phyloP scores from a whole-genome alignment of 768 basidiomycete genomes.

The Psilocybe cyanescens region DNA sequence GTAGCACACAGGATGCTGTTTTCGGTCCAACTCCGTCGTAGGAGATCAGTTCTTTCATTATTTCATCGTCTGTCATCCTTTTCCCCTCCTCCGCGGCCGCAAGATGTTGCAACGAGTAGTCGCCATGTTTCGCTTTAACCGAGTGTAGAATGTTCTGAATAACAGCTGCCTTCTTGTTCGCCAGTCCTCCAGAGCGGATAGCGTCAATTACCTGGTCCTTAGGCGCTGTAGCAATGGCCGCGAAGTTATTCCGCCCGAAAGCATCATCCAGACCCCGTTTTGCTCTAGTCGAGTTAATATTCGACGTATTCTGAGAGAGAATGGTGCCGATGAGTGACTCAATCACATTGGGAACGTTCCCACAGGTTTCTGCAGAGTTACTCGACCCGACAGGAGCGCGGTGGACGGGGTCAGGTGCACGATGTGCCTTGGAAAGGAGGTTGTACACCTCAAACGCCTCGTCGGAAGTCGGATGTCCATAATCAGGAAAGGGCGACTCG shows the following conservation, averaged over 20 bases:
- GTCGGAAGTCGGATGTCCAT: constrained; percentile 43
- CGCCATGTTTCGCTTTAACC: constrained; percentile 49
- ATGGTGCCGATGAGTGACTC: constrained; percentile 62
- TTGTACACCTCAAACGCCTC: constrained; percentile 44
- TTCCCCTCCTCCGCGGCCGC: constrained; percentile 24
- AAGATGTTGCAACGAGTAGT: constrained; percentile 63
- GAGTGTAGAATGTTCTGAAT: constrained; percentile 52
- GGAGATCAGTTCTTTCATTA: constrained; percentile 60
- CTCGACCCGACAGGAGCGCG: constrained; percentile 23
- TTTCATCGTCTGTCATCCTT: constrained; percentile 45
- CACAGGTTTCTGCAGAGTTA: constrained; percentile 50
- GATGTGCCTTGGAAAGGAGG: constrained; percentile 43
- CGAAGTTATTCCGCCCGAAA: constrained; percentile 56
- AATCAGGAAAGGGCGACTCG: constrained; percentile 52
- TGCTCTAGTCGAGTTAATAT: constrained; percentile 51
- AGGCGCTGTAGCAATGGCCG: constrained; percentile 48
- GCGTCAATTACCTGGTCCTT: constrained; percentile 47
- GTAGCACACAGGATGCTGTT: constrained; percentile 64
- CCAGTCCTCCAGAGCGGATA: constrained; percentile 58
- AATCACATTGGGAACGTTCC: constrained; percentile 54
- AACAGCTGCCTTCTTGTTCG: constrained; percentile 59
- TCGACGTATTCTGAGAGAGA: constrained; percentile 64
- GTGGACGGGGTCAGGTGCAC: constrained; percentile 32
- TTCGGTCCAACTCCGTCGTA: constrained; percentile 65
- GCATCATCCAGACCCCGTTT: constrained; percentile 48